Conservation (phyloP, 2,329 filamentous ascomycete species). For the Mollisia scopiformis region DNA sequence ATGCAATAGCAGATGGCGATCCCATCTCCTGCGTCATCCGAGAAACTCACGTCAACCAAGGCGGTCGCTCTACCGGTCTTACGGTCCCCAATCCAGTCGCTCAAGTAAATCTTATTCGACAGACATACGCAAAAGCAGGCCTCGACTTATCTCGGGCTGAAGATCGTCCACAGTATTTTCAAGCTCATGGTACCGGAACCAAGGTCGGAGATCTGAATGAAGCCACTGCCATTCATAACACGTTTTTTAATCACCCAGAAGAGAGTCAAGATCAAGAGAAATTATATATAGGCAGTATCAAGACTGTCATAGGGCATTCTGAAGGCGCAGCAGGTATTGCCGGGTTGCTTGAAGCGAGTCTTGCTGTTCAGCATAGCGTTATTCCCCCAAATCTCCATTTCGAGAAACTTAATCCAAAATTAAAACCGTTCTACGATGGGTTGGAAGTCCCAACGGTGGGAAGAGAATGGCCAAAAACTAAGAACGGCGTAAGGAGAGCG, state of each 20-base stretch:
- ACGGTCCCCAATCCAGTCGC: conserved; percentile 53
- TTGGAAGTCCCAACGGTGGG: conserved; percentile 17
- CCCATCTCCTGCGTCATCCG: conserved; percentile 51
- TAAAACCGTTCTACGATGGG: conserved; percentile 26
- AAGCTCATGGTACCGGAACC: conserved; percentile 46
- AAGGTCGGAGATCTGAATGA: not conserved
- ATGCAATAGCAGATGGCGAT: conserved; percentile 54
- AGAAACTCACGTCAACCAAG: conserved; percentile 54
- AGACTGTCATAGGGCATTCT: conserved; percentile 11
- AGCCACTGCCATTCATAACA: not conserved
- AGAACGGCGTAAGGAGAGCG: conserved; percentile 17
- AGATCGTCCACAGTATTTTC: conserved; percentile 51
- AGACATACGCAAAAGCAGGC: conserved; percentile 47
- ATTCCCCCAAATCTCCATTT: conserved; percentile 33
- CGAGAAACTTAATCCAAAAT: conserved; percentile 30
- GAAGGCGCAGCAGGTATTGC: conserved; percentile 28
- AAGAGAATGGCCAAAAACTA: conserved; percentile 25
- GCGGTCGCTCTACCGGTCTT: conserved; percentile 50
- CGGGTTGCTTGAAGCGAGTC: conserved; percentile 45
- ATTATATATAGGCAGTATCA: conserved; percentile 23
- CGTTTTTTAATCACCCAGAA: not conserved
- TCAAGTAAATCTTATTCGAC: conserved; percentile 48
- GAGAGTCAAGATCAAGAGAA: conserved; percentile 4
- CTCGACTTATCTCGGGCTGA: conserved; percentile 40
- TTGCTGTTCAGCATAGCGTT: conserved; percentile 36